A percentile compares a stretch with the other conserved stretches of the same genome.
phyloP scores from a whole-genome alignment of 805 yeast species.

The Yarrowia alimentaria region DNA sequence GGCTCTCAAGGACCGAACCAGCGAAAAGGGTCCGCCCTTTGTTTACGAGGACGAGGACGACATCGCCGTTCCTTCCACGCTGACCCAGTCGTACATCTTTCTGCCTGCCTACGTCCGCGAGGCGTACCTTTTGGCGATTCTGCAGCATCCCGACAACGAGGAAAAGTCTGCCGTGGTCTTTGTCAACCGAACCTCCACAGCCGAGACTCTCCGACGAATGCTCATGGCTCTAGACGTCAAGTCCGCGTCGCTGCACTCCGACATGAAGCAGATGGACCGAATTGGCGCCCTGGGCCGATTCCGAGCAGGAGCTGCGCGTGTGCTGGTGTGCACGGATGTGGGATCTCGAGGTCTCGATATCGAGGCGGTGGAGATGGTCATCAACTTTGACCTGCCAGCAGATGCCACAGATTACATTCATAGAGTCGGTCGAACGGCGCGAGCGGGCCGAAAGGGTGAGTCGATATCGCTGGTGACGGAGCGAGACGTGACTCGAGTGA shows the following conservation, averaged over 20 bases:
- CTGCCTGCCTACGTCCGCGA: slow-evolving; percentile 89
- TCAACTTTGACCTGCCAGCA: slow-evolving; percentile 91
- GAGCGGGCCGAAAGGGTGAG: slow-evolving; percentile 91
- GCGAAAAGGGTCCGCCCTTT: slow-evolving; percentile 58
- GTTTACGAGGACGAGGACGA: slow-evolving; percentile 72
- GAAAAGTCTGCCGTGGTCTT: slow-evolving; percentile 78
- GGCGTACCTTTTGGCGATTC: slow-evolving; percentile 71
- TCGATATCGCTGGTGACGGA: slow-evolving; percentile 81
- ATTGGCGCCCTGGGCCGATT: slow-evolving; percentile 88
- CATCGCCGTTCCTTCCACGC: slow-evolving; percentile 75
- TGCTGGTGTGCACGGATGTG: slow-evolving; percentile 92
- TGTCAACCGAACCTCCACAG: slow-evolving; percentile 86
- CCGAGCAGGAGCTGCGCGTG: slow-evolving; percentile 90
- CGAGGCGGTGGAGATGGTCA: slow-evolving; percentile 84
- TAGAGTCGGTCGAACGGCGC: slow-evolving; percentile 97
- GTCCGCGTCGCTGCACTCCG: slow-evolving; percentile 89
- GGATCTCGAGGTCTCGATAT: slow-evolving; percentile 97
- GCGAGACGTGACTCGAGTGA: slow-evolving; percentile 74
- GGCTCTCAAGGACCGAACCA: slow-evolving; percentile 65
- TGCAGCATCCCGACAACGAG: slow-evolving; percentile 60
- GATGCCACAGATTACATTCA: slow-evolving; percentile 96
- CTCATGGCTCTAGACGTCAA: slow-evolving; percentile 69
- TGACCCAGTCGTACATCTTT: slow-evolving; percentile 63
- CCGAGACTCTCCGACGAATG: slow-evolving; percentile 80
- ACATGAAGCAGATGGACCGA: slow-evolving; percentile 90